phyloP scores from a whole-genome alignment of 2,329 filamentous ascomycete genomes.

The Colletotrichum plurivorum region DNA sequence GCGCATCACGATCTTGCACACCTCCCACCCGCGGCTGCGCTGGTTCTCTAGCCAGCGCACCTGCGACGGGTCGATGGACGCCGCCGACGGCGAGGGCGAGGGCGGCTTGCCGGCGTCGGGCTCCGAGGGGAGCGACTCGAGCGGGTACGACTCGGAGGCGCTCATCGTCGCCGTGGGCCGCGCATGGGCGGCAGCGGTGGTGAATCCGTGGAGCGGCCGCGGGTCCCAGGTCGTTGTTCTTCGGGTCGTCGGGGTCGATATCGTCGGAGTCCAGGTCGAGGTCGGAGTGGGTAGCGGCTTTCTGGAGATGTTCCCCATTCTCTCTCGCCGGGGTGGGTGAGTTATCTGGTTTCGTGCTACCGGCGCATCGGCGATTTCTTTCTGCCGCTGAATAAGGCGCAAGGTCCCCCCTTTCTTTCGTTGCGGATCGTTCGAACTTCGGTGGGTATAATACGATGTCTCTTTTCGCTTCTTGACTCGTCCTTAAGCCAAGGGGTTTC shows the following conservation, averaged over 20 bases:
- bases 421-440: not conserved
- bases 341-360: slow-evolving; percentile 1
- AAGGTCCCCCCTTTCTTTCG: not conserved
- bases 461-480: slow-evolving; percentile 7
- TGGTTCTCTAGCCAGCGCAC: slow-evolving; percentile 34
- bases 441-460: not conserved
- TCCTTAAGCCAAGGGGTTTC: not conserved
- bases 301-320: slow-evolving; percentile 16
- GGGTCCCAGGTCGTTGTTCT: not conserved
- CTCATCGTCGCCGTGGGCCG: slow-evolving; percentile 28
- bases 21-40: slow-evolving; percentile 42
- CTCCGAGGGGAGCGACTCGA: slow-evolving; percentile 36
- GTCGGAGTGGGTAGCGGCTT: not conserved
- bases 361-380: slow-evolving; percentile 25
- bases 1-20: slow-evolving; percentile 45
- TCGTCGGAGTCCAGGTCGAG: not conserved
- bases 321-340: no score
- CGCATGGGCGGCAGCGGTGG: not conserved
- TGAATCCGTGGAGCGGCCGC: not conserved
- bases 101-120: slow-evolving; percentile 43
- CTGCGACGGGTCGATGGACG: slow-evolving; percentile 38
- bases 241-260: not conserved
- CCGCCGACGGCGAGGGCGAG: slow-evolving; percentile 17
- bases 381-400: slow-evolving; percentile 15
- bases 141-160: slow-evolving; percentile 35